A percentile compares a stretch with the other conserved stretches of the same genome.
These are phyloP conservation scores for Corymbia calophylla DNA, from an alignment of 441 rosid genomes.

Conservation along the genomic window DNA sequence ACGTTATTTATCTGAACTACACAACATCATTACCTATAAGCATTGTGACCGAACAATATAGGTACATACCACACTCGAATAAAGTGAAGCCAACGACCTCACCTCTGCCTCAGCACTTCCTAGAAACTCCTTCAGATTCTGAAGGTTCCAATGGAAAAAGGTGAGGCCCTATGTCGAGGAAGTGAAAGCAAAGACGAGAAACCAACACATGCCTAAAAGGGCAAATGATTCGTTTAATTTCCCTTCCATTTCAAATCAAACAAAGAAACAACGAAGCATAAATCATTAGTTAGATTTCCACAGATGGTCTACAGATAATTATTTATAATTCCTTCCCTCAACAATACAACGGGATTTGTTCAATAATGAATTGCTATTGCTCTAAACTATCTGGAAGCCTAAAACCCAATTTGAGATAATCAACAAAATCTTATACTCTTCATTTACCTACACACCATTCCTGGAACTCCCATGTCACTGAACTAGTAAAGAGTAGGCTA, in stretches of 20 bases:
- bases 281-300: neutral
- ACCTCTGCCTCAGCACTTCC: constrained; percentile 81
- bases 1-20: neutral
- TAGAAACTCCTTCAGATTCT: constrained; percentile 79
- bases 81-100: constrained; percentile 68
- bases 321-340: neutral
- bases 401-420: neutral
- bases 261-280: neutral
- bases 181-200: neutral
- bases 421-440: neutral
- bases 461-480: neutral
- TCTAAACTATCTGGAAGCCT: neutral
- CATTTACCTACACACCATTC: neutral
- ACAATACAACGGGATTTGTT: neutral
- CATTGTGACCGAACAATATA: neutral
- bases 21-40: neutral
- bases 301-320: neutral
- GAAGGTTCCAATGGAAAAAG: neutral
- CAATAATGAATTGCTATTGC: neutral
- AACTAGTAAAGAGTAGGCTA: neutral
- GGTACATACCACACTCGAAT: constrained; percentile 78
- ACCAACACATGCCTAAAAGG: neutral
- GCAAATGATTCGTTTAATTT: neutral
- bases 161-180: neutral
- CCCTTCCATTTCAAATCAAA: neutral